Percentiles rank a stretch among this genome's conserved stretches.
phyloP scores from a whole-genome alignment of 106 monocot species.

The Dioscorea alata region DNA sequence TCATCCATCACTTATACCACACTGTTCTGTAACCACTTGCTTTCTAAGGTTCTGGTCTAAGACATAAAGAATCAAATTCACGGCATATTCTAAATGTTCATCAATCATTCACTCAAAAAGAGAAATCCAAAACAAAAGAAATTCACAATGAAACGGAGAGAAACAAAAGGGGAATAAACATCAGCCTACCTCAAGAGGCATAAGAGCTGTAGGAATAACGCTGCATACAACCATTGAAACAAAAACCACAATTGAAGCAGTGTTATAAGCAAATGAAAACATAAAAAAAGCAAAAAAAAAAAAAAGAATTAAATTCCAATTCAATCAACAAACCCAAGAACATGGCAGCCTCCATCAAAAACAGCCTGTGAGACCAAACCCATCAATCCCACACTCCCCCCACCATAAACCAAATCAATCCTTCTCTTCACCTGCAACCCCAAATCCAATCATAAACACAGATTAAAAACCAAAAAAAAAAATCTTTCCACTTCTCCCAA shows the following conservation, averaged over 20 bases:
- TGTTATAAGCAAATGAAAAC: neutral
- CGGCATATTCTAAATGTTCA: no score
- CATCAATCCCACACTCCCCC: constrained; percentile 87
- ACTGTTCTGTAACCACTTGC: no score
- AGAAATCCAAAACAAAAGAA: neutral
- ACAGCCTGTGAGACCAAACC: constrained; percentile 78
- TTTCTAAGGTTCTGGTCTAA: no score
- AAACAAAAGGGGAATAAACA: neutral
- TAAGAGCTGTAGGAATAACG: constrained; percentile 76
- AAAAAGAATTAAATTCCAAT: neutral
- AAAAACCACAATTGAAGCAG: neutral
- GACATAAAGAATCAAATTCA: no score
- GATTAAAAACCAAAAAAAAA: neutral
- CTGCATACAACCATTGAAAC: constrained; percentile 27
- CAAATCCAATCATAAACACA: constrained; percentile 5
- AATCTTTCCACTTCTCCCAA: neutral
- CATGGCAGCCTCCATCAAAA: constrained; percentile 73
- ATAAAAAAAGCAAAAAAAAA: neutral
- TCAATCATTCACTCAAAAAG: no score
- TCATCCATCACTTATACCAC: no score
- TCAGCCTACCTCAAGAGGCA: constrained; percentile 59
- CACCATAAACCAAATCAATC: constrained; percentile 86
- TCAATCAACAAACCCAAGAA: constrained; percentile 52
- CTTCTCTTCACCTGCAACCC: constrained; percentile 54
- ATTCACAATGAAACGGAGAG: neutral